A percentile compares a stretch with the other conserved stretches of the same genome.
phyloP scores from a whole-genome alignment of 2,329 filamentous ascomycete species.

The Knufia petricola region DNA sequence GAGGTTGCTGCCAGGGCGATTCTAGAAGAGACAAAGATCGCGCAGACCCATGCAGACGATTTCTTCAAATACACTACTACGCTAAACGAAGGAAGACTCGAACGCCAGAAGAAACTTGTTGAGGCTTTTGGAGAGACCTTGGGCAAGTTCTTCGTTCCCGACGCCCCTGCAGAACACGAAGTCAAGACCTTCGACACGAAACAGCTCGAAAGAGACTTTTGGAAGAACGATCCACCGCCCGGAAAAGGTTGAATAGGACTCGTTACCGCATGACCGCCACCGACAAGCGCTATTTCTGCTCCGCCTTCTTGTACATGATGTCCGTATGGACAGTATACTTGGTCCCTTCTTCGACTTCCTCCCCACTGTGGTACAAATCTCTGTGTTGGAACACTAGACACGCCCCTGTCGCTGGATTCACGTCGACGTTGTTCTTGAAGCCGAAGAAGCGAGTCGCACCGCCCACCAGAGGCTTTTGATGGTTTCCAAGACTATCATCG shows the following conservation, averaged over 20 bases:
- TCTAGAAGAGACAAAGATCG: constrained; percentile 21
- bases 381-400: constrained; percentile 50
- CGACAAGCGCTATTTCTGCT: background rate
- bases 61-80: constrained; percentile 19
- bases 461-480: constrained; percentile 34
- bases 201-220: constrained; percentile 20
- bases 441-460: constrained; percentile 45
- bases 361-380: constrained; percentile 43
- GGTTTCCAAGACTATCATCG: constrained; percentile 9
- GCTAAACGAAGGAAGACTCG: constrained; percentile 21
- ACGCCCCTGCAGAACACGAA: constrained; percentile 20
- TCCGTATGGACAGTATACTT: constrained; percentile 50
- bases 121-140: constrained; percentile 21
- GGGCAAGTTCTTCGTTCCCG: constrained; percentile 23
- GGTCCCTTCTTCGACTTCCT: constrained; percentile 43
- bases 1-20: constrained; percentile 31
- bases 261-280: too few relatives aligned
- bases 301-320: constrained; percentile 38
- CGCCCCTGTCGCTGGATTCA: constrained; percentile 43
- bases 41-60: constrained; percentile 20
- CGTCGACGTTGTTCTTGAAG: constrained; percentile 30
- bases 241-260: constrained; percentile 3
- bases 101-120: constrained; percentile 19
- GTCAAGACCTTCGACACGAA: constrained; percentile 16
- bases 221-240: constrained; percentile 13